A percentile compares a stretch with the other conserved stretches of the same genome.
Conservation (phyloP, 202 grass and related monocot species). For the Schoenoplectus triqueter region DNA sequence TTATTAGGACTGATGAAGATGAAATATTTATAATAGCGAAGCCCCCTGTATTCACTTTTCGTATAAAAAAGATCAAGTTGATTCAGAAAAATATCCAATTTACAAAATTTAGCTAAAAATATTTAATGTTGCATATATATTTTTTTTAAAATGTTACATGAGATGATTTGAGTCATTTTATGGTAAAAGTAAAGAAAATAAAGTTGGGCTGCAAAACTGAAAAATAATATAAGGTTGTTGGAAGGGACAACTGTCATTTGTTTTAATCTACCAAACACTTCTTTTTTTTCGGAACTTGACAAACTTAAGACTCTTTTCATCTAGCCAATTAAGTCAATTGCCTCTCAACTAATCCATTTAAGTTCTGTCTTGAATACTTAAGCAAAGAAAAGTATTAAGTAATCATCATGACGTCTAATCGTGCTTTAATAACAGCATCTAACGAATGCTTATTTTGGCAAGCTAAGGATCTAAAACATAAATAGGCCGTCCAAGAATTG, state of each 20-base stretch:
- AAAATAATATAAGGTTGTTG: neutral
- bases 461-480: neutral
- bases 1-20: neutral
- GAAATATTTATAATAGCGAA: neutral
- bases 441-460: neutral
- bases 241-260: neutral
- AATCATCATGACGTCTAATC: neutral
- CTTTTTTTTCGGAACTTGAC: too few relatives aligned
- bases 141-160: too few relatives aligned
- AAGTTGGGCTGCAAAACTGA: neutral
- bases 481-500: neutral
- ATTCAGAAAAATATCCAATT: neutral
- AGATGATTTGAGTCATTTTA: too few relatives aligned
- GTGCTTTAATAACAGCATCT: neutral
- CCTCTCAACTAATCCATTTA: constrained; percentile 13
- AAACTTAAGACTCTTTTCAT: too few relatives aligned
- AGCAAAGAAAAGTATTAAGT: neutral
- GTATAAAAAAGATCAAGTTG: neutral
- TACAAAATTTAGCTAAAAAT: too few relatives aligned
- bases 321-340: too few relatives aligned
- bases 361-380: neutral
- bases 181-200: neutral
- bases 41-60: neutral
- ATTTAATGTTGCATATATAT: too few relatives aligned
- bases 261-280: neutral